phyloP scores from a whole-genome alignment of 352 stramenopile species.

The Phytophthora tubulina region DNA sequence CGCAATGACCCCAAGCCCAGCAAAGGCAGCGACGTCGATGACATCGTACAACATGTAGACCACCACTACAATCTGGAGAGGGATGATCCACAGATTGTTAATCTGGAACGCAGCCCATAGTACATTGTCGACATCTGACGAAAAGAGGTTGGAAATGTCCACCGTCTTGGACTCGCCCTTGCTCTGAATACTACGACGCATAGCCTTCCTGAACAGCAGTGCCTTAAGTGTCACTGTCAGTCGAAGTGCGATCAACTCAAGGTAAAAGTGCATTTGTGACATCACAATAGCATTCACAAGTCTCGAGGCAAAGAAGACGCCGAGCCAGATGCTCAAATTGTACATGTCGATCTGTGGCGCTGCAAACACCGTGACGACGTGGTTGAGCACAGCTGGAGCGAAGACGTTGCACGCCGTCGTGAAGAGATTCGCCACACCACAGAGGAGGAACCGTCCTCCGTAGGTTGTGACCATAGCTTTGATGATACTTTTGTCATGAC shows the following conservation, averaged over 20 bases:
- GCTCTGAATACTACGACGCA: conserved; percentile 39
- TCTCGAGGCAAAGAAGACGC: conserved; percentile 52
- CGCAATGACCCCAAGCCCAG: conserved; percentile 46
- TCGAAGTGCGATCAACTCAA: conserved; percentile 46
- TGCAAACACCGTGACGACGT: conserved; percentile 45
- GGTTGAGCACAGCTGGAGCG: conserved; percentile 53
- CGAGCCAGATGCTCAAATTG: conserved; percentile 45
- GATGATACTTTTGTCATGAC: conserved; percentile 37
- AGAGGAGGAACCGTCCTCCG: conserved; percentile 37
- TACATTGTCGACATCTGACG: conserved; percentile 86
- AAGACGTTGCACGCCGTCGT: conserved; percentile 47
- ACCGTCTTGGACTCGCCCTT: conserved; percentile 24
- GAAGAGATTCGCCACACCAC: conserved; percentile 43
- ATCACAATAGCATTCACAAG: conserved; percentile 43
- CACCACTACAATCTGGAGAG: conserved; percentile 47
- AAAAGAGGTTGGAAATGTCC: conserved; percentile 95
- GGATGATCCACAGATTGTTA: conserved; percentile 65
- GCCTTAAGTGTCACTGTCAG: conserved; percentile 50
- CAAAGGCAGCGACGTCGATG: conserved; percentile 55
- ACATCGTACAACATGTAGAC: conserved; percentile 57
- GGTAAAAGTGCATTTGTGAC: conserved; percentile 36
- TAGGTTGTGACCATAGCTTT: conserved; percentile 40
- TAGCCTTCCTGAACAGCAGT: conserved; percentile 55
- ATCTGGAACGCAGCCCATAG: conserved; percentile 45
- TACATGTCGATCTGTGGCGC: conserved; percentile 36